Base-by-base conservation (phyloP, 768 basidiomycete species). In the Russula sp. region DNA sequence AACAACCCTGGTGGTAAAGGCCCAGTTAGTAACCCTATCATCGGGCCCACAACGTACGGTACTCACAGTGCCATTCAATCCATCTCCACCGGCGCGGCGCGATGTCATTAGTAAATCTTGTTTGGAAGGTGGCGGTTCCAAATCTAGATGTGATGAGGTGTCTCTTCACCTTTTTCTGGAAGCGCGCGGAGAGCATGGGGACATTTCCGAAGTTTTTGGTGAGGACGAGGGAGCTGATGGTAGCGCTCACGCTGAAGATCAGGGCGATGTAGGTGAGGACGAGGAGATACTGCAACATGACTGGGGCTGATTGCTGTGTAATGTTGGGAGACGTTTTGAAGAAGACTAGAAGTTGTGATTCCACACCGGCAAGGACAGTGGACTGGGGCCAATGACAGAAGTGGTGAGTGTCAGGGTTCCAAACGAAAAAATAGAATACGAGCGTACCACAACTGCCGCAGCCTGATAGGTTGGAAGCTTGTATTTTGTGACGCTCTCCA, bases 241-340 rank as follows among this genome's bases (percentile, higher is more conserved):
- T 67, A n/a, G 59, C 35, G 52, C 60, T 62, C 35, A 60, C 44
- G 60, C 66, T 61, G 59, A 67, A 65, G 59, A 67, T 44, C 14
- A 67, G 57, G 4, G 66, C 44, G 27, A 60, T n/a, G 56, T 67
- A 67, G 48, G 66, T 55, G 62, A 67, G 57, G 14, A 61, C 47
- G 22, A 61, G 47, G 22, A 67, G 64, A 18, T 27, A 54, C 32
- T 53, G 27, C 16, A 65, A 27, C 4, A 48, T 53, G 37, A 13
- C 47, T 11, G 45, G 56, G 10, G 16, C 5, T 8, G 20, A 22
- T 49, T 49, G 13, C 37, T 61, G 49, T 8, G 59, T 31, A 20
- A 34, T 27, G 13, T 13, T 13, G 4, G 48, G 55, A 4, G 52
- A 48, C 0, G 55, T 35, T 32, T 65, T 65, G 48, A 67, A 50